Base-by-base conservation (phyloP, 768 basidiomycete species). In the Hypholoma sublateritium region DNA sequence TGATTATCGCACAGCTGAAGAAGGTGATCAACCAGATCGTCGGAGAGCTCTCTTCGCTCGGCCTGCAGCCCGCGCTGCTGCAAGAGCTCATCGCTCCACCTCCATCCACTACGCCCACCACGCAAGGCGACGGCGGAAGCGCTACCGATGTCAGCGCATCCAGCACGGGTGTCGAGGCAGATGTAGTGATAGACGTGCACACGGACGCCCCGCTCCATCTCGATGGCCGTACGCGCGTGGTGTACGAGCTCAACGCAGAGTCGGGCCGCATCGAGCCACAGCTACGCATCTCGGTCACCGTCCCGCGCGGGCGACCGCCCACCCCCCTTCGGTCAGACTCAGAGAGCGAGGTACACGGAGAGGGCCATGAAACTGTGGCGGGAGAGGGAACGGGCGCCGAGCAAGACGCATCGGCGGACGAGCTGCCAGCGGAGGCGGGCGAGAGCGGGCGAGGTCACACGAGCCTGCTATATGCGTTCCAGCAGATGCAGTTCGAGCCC, bases 11-110 rank as follows among this genome's bases (percentile, higher is more conserved):
- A 41, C 63, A 96, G 90, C 85, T 98, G 55, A 97, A 98, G 74
- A 93, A 91, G 64, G 74, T 95, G 28, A 95, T 98, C 62, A 90
- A 91, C 60, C 80, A 87, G 66, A 83, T 94, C 36, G 91, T 90
- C 0, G 70, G 74, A 9, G 95, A 98, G 70, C 84, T 98, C 16
- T 77, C 82, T 3, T 79, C 82, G 2, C 74, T 93, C 21, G 95
- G 91, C 0, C 72, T 87, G 5, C 74, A 73, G 56, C 84, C 84
- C 4, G 65, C 70, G 8, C 65, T 82, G 0, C 70, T 86, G 13
- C 81, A 80, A 0, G 71, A 77, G 48, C 69, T 80, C 19, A 67
- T 80, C 50, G 63, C 58, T 12, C 46, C 46, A 14, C 46, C 46
- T 17, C 46, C 46, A 28, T 22, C 25, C 11, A 32, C 46, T 11